Conservation (phyloP, 2,329 filamentous ascomycete genomes). For the Clarireedia sp. region DNA sequence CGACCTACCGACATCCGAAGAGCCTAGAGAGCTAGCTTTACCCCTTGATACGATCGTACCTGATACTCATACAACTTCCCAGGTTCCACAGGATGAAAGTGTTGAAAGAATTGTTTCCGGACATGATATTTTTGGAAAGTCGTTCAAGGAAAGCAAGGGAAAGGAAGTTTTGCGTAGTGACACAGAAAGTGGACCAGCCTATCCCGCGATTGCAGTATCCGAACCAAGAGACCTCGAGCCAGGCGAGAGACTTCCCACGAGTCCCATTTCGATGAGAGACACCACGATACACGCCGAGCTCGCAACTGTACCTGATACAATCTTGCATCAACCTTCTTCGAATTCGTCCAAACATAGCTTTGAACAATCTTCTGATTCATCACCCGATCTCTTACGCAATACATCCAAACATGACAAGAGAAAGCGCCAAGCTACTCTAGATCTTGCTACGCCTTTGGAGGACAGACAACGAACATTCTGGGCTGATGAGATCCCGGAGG, state of each 20-base stretch:
- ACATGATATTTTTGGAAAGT: slow-evolving; percentile 3
- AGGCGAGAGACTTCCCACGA: background rate
- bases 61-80: slow-evolving; percentile 11
- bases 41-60: slow-evolving; percentile 4
- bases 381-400: slow-evolving; percentile 12
- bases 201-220: background rate
- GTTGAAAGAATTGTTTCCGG: slow-evolving; percentile 2
- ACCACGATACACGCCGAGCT: background rate
- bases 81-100: slow-evolving; percentile 10
- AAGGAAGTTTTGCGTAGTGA: slow-evolving; percentile 12
- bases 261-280: background rate
- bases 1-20: slow-evolving; percentile 1
- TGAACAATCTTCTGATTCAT: slow-evolving; percentile 2
- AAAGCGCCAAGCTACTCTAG: slow-evolving; percentile 24
- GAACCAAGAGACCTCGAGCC: background rate
- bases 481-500: slow-evolving; percentile 27
- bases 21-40: slow-evolving; percentile 2
- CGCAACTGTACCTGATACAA: background rate
- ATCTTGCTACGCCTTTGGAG: slow-evolving; percentile 9
- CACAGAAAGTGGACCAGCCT: slow-evolving; percentile 12
- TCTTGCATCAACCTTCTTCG: background rate
- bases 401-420: slow-evolving; percentile 28
- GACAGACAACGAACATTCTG: slow-evolving; percentile 21
- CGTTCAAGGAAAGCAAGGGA: slow-evolving; percentile 23
- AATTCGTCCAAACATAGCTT: background rate